A percentile compares a stretch with the other conserved stretches of the same genome.
Evolutionary conservation across 352 stramenopile genomes (phyloP).

Genomic region (Pythium coloratum): DNA sequence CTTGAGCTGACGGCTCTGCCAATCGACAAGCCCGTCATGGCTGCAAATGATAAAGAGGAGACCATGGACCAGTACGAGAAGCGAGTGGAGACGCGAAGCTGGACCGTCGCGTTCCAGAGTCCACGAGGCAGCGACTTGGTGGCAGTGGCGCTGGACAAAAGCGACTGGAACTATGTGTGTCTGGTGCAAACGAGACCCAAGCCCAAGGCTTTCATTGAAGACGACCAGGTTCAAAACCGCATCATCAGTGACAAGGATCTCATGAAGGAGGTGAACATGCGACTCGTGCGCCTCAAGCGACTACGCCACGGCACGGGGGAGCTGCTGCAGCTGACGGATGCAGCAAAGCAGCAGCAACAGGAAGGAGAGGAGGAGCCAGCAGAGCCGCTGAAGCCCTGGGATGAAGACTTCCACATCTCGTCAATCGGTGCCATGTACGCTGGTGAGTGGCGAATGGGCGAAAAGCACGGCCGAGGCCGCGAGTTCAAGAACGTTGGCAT

Average conservation of each 20-base stretch:
- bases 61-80: slow-evolving; percentile 31
- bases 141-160: slow-evolving; percentile 52
- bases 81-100: slow-evolving; percentile 52
- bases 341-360: slow-evolving; percentile 7
- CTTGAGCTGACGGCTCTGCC: slow-evolving; percentile 42
- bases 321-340: slow-evolving; percentile 28
- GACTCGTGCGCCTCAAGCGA: slow-evolving; percentile 49
- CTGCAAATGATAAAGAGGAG: slow-evolving; percentile 32
- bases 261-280: slow-evolving; percentile 64
- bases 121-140: slow-evolving; percentile 44
- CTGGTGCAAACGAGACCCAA: slow-evolving; percentile 55
- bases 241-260: slow-evolving; percentile 50
- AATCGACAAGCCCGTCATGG: slow-evolving; percentile 27
- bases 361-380: background rate
- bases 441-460: slow-evolving; percentile 46
- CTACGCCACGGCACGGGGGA: slow-evolving; percentile 58
- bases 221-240: slow-evolving; percentile 52
- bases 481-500: slow-evolving; percentile 68
- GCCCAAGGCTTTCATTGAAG: slow-evolving; percentile 54
- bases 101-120: slow-evolving; percentile 54
- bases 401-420: slow-evolving; percentile 68
- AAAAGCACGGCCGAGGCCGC: slow-evolving; percentile 52
- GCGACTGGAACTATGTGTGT: slow-evolving; percentile 67
- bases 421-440: slow-evolving; percentile 61
- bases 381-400: slow-evolving; percentile 33